Percentiles rank a stretch among this genome's conserved stretches.
Conservation (phyloP, 805 yeast species). For the Pichia deserticola region DNA sequence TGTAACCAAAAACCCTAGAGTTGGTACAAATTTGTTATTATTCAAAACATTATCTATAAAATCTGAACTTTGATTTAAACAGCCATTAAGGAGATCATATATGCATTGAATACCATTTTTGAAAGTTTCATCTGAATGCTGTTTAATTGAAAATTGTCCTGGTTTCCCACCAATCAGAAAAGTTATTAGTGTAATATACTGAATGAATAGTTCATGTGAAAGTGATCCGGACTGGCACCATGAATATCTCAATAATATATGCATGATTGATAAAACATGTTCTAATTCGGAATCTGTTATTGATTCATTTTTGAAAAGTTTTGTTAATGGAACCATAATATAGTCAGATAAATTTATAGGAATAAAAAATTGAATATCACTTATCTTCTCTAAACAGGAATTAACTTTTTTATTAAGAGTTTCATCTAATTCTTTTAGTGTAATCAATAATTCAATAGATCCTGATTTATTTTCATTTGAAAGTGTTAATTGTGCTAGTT, state of each 20-base stretch:
- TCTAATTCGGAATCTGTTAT: slow-evolving; percentile 42
- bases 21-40: slow-evolving; percentile 32
- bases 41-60: slow-evolving; percentile 22
- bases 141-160: slow-evolving; percentile 20
- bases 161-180: slow-evolving; percentile 42
- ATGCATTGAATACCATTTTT: slow-evolving; percentile 30
- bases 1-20: slow-evolving; percentile 41
- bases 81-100: slow-evolving; percentile 25
- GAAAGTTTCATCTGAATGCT: slow-evolving; percentile 32
- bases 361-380: slow-evolving; percentile 11
- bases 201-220: slow-evolving; percentile 32
- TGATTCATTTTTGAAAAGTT: slow-evolving; percentile 40
- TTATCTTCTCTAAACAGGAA: not conserved
- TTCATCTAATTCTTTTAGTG: slow-evolving; percentile 29
- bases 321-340: slow-evolving; percentile 53
- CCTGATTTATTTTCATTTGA: slow-evolving; percentile 30
- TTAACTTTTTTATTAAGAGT: not conserved
- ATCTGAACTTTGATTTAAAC: slow-evolving; percentile 23
- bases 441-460: slow-evolving; percentile 24
- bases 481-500: slow-evolving; percentile 36
- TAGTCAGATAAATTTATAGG: slow-evolving; percentile 48
- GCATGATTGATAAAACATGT: slow-evolving; percentile 36
- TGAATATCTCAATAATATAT: slow-evolving; percentile 36
- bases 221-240: slow-evolving; percentile 38
- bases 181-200: slow-evolving; percentile 40